Evolutionary conservation across 1,139 yeast genomes (phyloP).

Genomic region (Sugiyamaella japonica): DNA sequence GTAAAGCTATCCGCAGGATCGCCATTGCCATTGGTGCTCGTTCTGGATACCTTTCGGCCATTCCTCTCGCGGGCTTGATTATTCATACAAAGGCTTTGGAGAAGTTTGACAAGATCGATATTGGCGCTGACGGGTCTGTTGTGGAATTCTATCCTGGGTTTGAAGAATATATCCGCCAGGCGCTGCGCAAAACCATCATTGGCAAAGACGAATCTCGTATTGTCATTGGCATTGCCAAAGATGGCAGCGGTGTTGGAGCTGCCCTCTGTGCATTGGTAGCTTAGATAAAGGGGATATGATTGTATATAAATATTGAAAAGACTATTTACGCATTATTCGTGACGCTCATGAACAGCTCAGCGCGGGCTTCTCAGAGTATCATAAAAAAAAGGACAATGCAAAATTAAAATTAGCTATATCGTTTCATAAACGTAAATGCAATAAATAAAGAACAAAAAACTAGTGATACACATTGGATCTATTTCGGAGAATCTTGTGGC

Average conservation of each 20-base stretch:
- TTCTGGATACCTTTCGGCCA: conserved; percentile 82
- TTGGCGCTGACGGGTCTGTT: conserved; percentile 94
- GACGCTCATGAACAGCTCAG: not conserved
- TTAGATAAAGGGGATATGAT: conserved; percentile 1
- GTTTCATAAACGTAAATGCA: not conserved
- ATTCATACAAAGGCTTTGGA: conserved; percentile 57
- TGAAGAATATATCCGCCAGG: conserved; percentile 72
- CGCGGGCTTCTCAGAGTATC: not conserved
- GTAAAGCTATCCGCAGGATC: conserved; percentile 65
- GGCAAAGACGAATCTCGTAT: conserved; percentile 65
- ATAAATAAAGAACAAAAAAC: not conserved
- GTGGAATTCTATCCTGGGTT: conserved; percentile 91
- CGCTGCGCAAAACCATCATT: conserved; percentile 59
- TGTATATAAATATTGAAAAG: not conserved
- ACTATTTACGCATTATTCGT: not conserved
- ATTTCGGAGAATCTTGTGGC: not conserved
- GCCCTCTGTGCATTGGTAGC: conserved; percentile 74
- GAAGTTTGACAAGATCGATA: conserved; percentile 63
- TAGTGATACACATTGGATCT: not conserved
- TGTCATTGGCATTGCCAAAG: conserved; percentile 78
- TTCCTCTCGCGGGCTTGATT: conserved; percentile 81
- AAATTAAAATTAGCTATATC: conserved; percentile 9
- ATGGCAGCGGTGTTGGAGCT: conserved; percentile 96
- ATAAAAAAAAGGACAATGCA: conserved; percentile 5
- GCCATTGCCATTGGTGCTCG: conserved; percentile 80